Evolutionary conservation across 352 stramenopile genomes (phyloP).

Genomic region (Saprolegnia diclina): DNA sequence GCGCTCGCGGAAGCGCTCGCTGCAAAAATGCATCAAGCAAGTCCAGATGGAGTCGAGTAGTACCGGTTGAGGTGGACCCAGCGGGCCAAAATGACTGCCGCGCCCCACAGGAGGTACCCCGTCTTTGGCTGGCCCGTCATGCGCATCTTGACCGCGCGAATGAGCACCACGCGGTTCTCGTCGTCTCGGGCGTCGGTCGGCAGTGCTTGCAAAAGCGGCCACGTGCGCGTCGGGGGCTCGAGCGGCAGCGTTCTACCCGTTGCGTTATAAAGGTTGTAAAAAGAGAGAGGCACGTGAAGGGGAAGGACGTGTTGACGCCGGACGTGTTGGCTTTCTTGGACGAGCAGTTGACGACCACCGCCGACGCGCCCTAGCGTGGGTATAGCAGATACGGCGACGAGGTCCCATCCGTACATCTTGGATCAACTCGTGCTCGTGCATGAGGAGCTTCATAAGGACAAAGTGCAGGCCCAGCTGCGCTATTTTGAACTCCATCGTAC

Average conservation of each 20-base stretch:
- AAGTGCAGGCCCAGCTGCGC: constrained; percentile 59
- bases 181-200: constrained; percentile 50
- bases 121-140: constrained; percentile 86
- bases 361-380: constrained; percentile 44
- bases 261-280: neutral
- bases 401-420: constrained; percentile 42
- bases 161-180: constrained; percentile 49
- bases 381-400: neutral
- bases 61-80: constrained; percentile 73
- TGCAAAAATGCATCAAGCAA: neutral
- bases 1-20: constrained; percentile 59
- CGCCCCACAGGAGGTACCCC: constrained; percentile 78
- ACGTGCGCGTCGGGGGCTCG: constrained; percentile 46
- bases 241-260: constrained; percentile 45
- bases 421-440: constrained; percentile 67
- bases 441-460: constrained; percentile 68
- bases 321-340: constrained; percentile 37
- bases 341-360: constrained; percentile 61
- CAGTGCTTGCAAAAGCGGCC: constrained; percentile 48
- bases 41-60: neutral
- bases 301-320: constrained; percentile 56
- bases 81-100: constrained; percentile 67
- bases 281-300: constrained; percentile 28
- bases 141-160: constrained; percentile 69
- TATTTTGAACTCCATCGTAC: too few relatives aligned